Evolutionary conservation across 169 alveolate genomes (phyloP).

Genomic region (Eimeria acervulina): DNA sequence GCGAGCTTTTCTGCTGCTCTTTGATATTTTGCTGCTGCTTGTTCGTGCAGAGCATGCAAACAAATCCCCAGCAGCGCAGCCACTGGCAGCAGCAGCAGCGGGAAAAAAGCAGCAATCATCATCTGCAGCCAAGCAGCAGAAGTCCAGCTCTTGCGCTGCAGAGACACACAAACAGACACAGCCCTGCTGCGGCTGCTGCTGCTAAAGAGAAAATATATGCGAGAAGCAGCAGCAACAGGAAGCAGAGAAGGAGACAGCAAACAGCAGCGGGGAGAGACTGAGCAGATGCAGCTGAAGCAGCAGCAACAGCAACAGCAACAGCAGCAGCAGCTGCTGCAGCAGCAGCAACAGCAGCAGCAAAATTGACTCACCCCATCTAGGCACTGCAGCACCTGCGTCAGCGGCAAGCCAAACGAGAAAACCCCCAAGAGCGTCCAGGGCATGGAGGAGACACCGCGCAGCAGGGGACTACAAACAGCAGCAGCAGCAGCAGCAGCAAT

Average conservation of each 20-base stretch:
- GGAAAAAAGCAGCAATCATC: not conserved
- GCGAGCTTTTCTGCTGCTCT: not conserved
- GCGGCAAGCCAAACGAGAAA: conserved; percentile 18
- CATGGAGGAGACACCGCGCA: no score
- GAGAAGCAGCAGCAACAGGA: not conserved
- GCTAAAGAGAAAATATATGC: no score
- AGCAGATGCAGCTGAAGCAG: no score
- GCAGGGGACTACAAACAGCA: no score
- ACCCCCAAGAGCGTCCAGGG: not conserved
- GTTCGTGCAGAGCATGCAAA: conserved; percentile 24
- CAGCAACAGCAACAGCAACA: no score
- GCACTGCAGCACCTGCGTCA: conserved; percentile 33
- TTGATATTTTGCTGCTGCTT: not conserved
- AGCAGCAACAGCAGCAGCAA: no score
- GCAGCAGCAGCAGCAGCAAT: no score
- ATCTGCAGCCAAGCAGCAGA: not conserved
- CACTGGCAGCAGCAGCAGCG: not conserved
- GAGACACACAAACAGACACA: not conserved
- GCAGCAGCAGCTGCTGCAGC: no score
- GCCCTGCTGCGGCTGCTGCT: not conserved
- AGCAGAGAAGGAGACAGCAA: not conserved
- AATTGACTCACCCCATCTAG: not conserved
- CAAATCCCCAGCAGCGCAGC: not conserved
- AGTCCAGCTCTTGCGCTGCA: not conserved
- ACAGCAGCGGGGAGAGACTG: not conserved